Evolutionary conservation across 2,329 filamentous ascomycete species (phyloP).

Genomic region (Hymenoscyphus occultus): DNA sequence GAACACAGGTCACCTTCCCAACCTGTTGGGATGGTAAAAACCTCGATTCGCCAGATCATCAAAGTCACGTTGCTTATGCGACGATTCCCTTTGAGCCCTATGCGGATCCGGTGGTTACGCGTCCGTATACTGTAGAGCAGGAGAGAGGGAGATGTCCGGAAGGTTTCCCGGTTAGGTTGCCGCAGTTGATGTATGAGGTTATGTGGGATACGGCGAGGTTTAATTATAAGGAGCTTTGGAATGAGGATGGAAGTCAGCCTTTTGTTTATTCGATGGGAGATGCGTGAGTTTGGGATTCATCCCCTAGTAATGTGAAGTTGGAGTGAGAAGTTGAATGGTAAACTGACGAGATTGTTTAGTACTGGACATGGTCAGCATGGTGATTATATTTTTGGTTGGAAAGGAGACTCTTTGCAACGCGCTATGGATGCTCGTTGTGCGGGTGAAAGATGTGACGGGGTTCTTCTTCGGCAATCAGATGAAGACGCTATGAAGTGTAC

Average conservation of each 20-base stretch:
- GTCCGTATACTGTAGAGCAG: slow-evolving; percentile 8
- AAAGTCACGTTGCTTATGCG: slow-evolving; percentile 28
- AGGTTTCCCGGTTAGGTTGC: slow-evolving; percentile 45
- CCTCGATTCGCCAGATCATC: slow-evolving; percentile 23
- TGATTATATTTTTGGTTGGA: slow-evolving; percentile 15
- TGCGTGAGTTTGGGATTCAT: slow-evolving; percentile 33
- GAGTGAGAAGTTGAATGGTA: neutral
- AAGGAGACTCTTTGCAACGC: slow-evolving; percentile 9
- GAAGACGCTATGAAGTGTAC: slow-evolving; percentile 9
- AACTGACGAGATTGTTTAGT: neutral
- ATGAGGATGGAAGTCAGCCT: slow-evolving; percentile 42
- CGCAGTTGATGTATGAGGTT: slow-evolving; percentile 40
- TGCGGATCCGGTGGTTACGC: neutral
- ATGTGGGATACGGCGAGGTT: slow-evolving; percentile 39
- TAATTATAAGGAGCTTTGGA: slow-evolving; percentile 39
- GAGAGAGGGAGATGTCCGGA: slow-evolving; percentile 18
- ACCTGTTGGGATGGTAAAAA: slow-evolving; percentile 34
- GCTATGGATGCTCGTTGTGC: slow-evolving; percentile 9
- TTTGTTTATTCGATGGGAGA: slow-evolving; percentile 44
- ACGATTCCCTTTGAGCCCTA: slow-evolving; percentile 5
- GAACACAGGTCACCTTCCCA: slow-evolving; percentile 55
- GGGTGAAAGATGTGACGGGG: neutral
- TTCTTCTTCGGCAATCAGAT: slow-evolving; percentile 5
- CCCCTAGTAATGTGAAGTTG: neutral
- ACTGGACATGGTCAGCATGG: slow-evolving; percentile 6